Evolutionary conservation across 768 basidiomycete genomes (phyloP).

Genomic region (Podaxis mareebaensis): DNA sequence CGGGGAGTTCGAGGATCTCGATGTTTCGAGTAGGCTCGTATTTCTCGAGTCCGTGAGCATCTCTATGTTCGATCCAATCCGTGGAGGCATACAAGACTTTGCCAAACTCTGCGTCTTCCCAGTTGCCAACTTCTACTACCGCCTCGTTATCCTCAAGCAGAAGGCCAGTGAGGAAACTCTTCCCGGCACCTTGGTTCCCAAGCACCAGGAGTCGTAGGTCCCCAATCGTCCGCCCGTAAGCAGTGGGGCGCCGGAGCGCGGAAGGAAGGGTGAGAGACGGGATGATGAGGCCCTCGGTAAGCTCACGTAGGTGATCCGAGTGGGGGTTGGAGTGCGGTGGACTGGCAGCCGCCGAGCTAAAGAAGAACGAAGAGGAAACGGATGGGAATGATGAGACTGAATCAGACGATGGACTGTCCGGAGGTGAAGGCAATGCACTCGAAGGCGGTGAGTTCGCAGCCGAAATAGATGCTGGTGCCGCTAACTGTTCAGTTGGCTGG

Average conservation of each 20-base stretch:
- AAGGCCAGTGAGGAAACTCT: slow-evolving; percentile 45
- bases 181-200: slow-evolving; percentile 42
- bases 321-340: slow-evolving; percentile 54
- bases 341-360: slow-evolving; percentile 71
- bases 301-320: slow-evolving; percentile 24
- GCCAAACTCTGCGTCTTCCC: slow-evolving; percentile 45
- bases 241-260: slow-evolving; percentile 62
- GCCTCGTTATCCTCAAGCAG: slow-evolving; percentile 69
- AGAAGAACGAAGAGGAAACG: slow-evolving; percentile 75
- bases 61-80: slow-evolving; percentile 69
- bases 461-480: slow-evolving; percentile 27
- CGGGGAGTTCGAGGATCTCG: slow-evolving; percentile 55
- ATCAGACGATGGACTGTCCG: slow-evolving; percentile 60
- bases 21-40: slow-evolving; percentile 67
- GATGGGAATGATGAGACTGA: slow-evolving; percentile 73
- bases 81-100: slow-evolving; percentile 60
- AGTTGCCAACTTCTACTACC: slow-evolving; percentile 59
- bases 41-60: slow-evolving; percentile 64
- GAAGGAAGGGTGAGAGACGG: slow-evolving; percentile 66
- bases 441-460: slow-evolving; percentile 50
- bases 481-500: slow-evolving; percentile 17
- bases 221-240: slow-evolving; percentile 69
- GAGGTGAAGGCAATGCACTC: slow-evolving; percentile 54
- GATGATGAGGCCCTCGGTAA: slow-evolving; percentile 52
- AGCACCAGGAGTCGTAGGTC: slow-evolving; percentile 59